Conservation (phyloP, 2,329 filamentous ascomycete genomes). For the Colletotrichum shisoi region DNA sequence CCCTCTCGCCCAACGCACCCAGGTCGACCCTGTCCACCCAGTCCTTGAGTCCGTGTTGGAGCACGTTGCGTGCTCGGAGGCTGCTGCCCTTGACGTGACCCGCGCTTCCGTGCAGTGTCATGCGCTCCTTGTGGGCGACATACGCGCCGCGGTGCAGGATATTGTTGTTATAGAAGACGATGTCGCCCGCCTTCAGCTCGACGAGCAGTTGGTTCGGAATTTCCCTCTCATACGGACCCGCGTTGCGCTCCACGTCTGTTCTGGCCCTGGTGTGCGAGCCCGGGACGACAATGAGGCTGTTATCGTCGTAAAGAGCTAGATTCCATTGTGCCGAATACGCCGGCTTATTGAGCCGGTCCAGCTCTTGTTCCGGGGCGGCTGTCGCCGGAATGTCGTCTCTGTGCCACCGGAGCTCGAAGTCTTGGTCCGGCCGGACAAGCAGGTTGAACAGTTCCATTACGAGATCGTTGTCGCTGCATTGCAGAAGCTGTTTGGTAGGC, state of each 20-base stretch:
- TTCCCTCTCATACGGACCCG: conserved; percentile 68
- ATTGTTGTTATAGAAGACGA: conserved; percentile 90
- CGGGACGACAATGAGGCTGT: conserved; percentile 77
- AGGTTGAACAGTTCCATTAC: conserved; percentile 91
- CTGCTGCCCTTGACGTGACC: conserved; percentile 65
- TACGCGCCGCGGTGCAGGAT: conserved; percentile 80
- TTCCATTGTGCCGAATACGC: conserved; percentile 88
- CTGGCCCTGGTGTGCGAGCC: conserved; percentile 76
- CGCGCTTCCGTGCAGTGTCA: conserved; percentile 77
- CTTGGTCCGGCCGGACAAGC: conserved; percentile 73
- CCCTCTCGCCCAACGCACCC: conserved; percentile 52
- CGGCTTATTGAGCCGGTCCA: conserved; percentile 64
- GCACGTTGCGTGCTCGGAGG: conserved; percentile 72
- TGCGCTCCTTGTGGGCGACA: conserved; percentile 63
- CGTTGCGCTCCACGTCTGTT: conserved; percentile 72
- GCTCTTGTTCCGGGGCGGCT: conserved; percentile 72
- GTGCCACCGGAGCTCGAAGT: conserved; percentile 84
- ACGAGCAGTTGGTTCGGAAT: conserved; percentile 73
- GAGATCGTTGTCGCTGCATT: conserved; percentile 65
- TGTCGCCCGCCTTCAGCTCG: conserved; percentile 74
- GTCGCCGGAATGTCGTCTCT: conserved; percentile 79
- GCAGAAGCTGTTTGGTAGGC: conserved; percentile 71
- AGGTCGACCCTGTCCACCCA: conserved; percentile 72
- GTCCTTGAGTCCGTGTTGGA: conserved; percentile 75
- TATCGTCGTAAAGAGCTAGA: conserved; percentile 78